Evolutionary conservation across 768 basidiomycete species (phyloP).

Genomic region (Pleurotus salmoneostramineus): DNA sequence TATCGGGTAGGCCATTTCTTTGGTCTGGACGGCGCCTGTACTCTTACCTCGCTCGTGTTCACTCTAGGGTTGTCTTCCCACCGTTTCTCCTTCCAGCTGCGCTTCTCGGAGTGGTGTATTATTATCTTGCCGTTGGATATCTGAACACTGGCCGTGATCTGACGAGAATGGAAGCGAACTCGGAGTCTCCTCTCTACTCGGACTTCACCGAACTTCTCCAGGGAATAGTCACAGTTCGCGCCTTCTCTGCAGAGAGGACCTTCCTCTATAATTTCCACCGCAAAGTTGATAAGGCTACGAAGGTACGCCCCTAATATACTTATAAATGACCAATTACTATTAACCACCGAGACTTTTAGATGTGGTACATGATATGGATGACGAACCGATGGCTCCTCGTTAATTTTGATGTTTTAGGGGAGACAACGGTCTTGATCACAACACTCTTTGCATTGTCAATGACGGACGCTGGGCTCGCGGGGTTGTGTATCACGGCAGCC

Average conservation of each 20-base stretch:
- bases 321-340: background rate
- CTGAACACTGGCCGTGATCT: slow-evolving; percentile 80
- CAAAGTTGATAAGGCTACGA: slow-evolving; percentile 76
- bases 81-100: slow-evolving; percentile 78
- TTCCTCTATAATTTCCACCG: slow-evolving; percentile 74
- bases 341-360: slow-evolving; percentile 29
- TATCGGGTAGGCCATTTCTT: slow-evolving; percentile 46
- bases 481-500: slow-evolving; percentile 61
- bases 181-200: slow-evolving; percentile 79
- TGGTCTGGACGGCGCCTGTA: too few relatives aligned
- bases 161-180: slow-evolving; percentile 87
- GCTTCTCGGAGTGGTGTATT: slow-evolving; percentile 73
- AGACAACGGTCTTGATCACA: slow-evolving; percentile 67
- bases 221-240: slow-evolving; percentile 80
- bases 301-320: slow-evolving; percentile 34
- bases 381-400: slow-evolving; percentile 82
- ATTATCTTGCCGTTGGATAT: slow-evolving; percentile 65
- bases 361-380: slow-evolving; percentile 92
- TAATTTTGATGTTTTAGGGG: slow-evolving; percentile 79
- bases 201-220: slow-evolving; percentile 84
- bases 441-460: slow-evolving; percentile 71
- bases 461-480: slow-evolving; percentile 58
- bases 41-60: too few relatives aligned
- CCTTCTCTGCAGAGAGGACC: slow-evolving; percentile 76
- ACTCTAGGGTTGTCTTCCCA: slow-evolving; percentile 65